A percentile compares a stretch with the other conserved stretches of the same genome.
Evolutionary conservation across 345 rosid species (phyloP).

Genomic region (Eucalyptus fibrosa): DNA sequence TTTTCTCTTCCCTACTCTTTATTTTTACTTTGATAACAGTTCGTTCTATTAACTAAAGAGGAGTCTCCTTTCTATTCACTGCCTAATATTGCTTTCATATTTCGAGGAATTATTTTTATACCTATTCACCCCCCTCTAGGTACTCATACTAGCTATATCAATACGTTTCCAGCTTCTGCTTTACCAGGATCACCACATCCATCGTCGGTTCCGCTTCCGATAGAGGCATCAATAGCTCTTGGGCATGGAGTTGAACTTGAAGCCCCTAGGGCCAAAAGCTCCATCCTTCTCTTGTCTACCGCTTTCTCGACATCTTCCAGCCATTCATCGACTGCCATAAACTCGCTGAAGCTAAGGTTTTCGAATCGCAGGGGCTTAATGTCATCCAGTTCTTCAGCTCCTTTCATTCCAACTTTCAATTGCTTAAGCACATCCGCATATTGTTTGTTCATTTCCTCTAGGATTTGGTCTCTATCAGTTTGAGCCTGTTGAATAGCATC

Average conservation of each 20-base stretch:
- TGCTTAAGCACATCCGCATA: constrained; percentile 2
- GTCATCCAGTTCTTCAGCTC: background rate
- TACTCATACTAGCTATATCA: too few species aligned
- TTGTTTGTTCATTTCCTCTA: background rate
- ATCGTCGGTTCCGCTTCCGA: background rate
- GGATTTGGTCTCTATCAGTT: background rate
- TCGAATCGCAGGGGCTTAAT: background rate
- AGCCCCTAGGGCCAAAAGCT: background rate
- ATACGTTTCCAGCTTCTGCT: background rate
- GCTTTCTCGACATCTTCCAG: background rate
- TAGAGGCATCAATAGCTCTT: background rate
- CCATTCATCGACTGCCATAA: background rate
- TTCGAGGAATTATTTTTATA: too few species aligned
- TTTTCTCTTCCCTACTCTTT: too few species aligned
- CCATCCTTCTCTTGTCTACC: background rate
- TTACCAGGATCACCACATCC: background rate
- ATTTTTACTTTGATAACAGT: too few species aligned
- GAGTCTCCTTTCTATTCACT: too few species aligned
- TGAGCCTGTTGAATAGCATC: background rate
- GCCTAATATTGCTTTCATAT: too few species aligned
- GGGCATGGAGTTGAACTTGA: background rate
- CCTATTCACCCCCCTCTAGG: too few species aligned
- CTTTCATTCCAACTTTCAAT: constrained; percentile 12
- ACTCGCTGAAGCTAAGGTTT: background rate
- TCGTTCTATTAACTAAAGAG: too few species aligned